A percentile compares a stretch with the other conserved stretches of the same genome.
Evolutionary conservation across 768 basidiomycete species (phyloP).

Genomic region (Cyathus striatus): DNA sequence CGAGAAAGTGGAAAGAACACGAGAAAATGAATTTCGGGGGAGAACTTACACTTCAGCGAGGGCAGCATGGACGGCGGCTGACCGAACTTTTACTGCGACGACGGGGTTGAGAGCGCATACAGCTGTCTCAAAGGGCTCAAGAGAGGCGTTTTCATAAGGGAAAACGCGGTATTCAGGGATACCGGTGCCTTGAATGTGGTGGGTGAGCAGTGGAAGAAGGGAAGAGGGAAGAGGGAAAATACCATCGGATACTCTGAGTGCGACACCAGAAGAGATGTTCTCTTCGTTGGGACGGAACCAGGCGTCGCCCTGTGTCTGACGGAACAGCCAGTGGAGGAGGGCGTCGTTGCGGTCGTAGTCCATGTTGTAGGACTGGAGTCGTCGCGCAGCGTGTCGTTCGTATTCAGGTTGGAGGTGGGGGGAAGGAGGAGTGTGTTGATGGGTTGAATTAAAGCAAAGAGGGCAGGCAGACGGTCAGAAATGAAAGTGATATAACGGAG

Average conservation of each 20-base stretch:
- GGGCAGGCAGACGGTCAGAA: neutral
- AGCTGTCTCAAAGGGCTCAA: constrained; percentile 73
- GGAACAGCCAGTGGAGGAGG: constrained; percentile 75
- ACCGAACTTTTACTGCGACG: constrained; percentile 77
- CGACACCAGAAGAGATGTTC: constrained; percentile 69
- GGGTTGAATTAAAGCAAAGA: neutral
- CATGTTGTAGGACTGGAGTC: constrained; percentile 22
- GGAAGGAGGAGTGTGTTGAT: too few relatives aligned
- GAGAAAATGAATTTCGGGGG: neutral
- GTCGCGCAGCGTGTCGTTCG: neutral
- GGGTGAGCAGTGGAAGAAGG: neutral
- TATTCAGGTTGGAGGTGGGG: neutral
- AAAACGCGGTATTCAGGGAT: constrained; percentile 67
- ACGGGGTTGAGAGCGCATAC: constrained; percentile 72
- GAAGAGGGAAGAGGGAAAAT: constrained; percentile 17
- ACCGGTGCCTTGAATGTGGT: constrained; percentile 6
- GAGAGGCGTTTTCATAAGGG: constrained; percentile 69
- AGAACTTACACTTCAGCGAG: constrained; percentile 54
- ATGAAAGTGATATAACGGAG: neutral
- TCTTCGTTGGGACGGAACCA: constrained; percentile 81
- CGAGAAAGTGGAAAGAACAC: constrained; percentile 5
- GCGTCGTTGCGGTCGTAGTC: constrained; percentile 83
- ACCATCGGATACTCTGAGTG: constrained; percentile 45
- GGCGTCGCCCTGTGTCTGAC: constrained; percentile 73
- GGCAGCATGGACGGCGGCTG: constrained; percentile 76